These are phyloP conservation scores for Trypanosoma avium DNA, from an alignment of 208 protist genomes.

Conservation along the genomic window DNA sequence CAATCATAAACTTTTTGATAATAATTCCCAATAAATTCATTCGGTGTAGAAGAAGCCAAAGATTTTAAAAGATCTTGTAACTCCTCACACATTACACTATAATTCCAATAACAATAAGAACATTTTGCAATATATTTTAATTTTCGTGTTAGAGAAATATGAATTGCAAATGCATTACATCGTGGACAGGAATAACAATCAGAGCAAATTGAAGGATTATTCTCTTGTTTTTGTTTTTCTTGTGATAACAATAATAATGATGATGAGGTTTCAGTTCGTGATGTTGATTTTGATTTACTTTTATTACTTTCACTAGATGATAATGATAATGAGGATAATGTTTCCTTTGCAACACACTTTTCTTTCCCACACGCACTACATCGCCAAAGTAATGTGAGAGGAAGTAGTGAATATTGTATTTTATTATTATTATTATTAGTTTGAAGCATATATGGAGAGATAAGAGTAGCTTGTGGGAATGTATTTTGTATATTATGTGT, in stretches of 20 bases:
- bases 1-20: background rate
- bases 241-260: no score
- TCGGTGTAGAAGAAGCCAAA: background rate
- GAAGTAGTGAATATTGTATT: background rate
- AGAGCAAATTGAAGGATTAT: slow-evolving; percentile 28
- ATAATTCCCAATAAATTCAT: background rate
- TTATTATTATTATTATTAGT: background rate
- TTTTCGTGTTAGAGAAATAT: slow-evolving; percentile 10
- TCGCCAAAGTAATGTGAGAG: slow-evolving; percentile 45
- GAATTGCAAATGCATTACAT: slow-evolving; percentile 28
- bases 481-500: background rate
- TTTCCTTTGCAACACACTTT: slow-evolving; percentile 11
- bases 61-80: slow-evolving; percentile 8
- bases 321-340: background rate
- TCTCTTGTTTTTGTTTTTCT: no score
- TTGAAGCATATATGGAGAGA: slow-evolving; percentile 42
- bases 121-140: slow-evolving; percentile 48
- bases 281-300: background rate
- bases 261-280: background rate
- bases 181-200: slow-evolving; percentile 61
- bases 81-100: slow-evolving; percentile 1
- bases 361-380: slow-evolving; percentile 40
- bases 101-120: slow-evolving; percentile 54
- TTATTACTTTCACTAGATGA: background rate
- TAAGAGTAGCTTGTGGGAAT: background rate